Evolutionary conservation across 495 filamentous ascomycete species (phyloP), one percentile per base, ranked within the genome.

Genomic region (Viridothelium virens): DNA sequence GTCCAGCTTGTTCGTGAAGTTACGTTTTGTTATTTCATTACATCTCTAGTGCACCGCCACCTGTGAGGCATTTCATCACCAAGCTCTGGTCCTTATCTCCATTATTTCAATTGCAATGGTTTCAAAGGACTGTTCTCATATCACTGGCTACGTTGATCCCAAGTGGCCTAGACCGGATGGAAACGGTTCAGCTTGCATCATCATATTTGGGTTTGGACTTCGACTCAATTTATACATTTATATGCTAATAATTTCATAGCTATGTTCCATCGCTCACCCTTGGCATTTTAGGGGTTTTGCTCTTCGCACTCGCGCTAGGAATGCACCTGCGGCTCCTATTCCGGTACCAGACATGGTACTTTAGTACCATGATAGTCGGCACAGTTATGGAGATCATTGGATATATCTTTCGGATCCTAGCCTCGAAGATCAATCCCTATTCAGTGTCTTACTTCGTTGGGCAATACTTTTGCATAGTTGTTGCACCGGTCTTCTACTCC

Each of bases 381-480:
- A 63, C 56, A 16, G 46, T 50, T 33, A 62, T 69, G 64, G 84
- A 89, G 71, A 68, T 81, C 0, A 70, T 84, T 9, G 86, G 86
- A n/a, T 87, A 87, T 68, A 71, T 83, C 44, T 84, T 79, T 47
- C 82, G 86, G 36, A 68, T 77, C 7, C 66, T 83, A 9, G 71
- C 64, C 2, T 66, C 53, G 37, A 67, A 77, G 53, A 68, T 74
- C 34, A 74, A 81, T 68, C 80, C 81, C 0, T 83, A 84, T 73
- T 65, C 56, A 67, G 72, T 84, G 31, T 76, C 77, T 62, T 83
- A 78, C 73, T 84, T 84, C 65, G 77, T 84, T 38, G 61, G 82
- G n/a, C 81, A 84, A 66, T 84, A 84, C 73, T 85, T 84, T 75
- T 82, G 82, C 75, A 82, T 85, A 66, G 82, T 85, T 63, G 79